Base-by-base conservation (phyloP, 352 stramenopile species). In the Nothophytophthora sp. region DNA sequence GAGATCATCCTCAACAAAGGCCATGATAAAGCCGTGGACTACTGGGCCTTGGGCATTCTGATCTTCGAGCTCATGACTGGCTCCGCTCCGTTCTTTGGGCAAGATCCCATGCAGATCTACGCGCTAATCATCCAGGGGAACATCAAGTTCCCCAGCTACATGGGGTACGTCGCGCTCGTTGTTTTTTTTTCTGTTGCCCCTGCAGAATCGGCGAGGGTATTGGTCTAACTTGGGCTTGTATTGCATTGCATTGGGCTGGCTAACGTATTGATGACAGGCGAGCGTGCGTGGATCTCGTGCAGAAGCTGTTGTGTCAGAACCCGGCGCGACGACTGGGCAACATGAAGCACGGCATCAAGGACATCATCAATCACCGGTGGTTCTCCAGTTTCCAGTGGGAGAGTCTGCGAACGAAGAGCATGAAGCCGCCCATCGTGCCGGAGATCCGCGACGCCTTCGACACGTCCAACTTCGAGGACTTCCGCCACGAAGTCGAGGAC, bases 1-100 rank as follows among this genome's bases (percentile, higher is more conserved):
- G 92, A 98, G 55, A 97, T 98, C 55, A 96, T 97, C 39, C 63
- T 95, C 38, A 96, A 86, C 66, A 92, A 92, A 52, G 91, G 88
- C 0, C 88, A 98, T 61, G 86, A 95, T 50, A 88, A 90, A 38
- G 81, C 81, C 1, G 90, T 97, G 20, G 90, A 98, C 60, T 98
- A 94, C 55, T 98, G 90, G 90, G 83, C 86, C 0, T 70, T 97
- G 9, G 88, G 91, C 2, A 79, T 97, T 12, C 73, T 97, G 16
- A 92, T 97, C 39, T 96, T 84, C 42, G 91, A 98, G 55, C 85
- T 98, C 40, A 78, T 96, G 38, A 81, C 78, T 11, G 90, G 90
- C 16, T 77, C 66, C 1, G 83, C 88, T 10, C 90, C 90, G 13
- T 97, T 97, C 50, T 97, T 88, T 46, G 90, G 90, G 16, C 77